These are phyloP conservation scores for Neurospora sublineolata DNA, from an alignment of 495 filamentous ascomycete genomes.

Conservation along the genomic window DNA sequence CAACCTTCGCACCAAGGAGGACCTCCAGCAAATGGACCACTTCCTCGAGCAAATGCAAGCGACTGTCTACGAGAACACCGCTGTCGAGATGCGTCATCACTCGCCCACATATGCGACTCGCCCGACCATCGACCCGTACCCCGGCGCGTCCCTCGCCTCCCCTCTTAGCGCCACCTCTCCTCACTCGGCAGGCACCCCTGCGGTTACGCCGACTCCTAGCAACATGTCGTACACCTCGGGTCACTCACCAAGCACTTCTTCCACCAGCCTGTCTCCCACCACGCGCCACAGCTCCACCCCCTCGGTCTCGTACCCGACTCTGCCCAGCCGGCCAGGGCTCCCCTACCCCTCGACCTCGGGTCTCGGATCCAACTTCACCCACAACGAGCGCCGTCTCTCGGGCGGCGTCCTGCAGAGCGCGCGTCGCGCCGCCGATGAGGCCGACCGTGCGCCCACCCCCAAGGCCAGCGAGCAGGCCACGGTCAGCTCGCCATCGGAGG, in stretches of 20 bases:
- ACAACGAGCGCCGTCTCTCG: slow-evolving; percentile 70
- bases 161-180: slow-evolving; percentile 49
- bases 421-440: slow-evolving; percentile 24
- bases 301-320: slow-evolving; percentile 67
- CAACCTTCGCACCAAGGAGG: slow-evolving; percentile 82
- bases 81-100: slow-evolving; percentile 53
- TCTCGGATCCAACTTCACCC: slow-evolving; percentile 70
- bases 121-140: slow-evolving; percentile 31
- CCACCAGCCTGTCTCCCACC: slow-evolving; percentile 51
- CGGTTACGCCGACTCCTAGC: slow-evolving; percentile 83
- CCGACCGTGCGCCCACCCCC: slow-evolving; percentile 39
- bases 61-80: slow-evolving; percentile 82
- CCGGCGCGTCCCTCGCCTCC: slow-evolving; percentile 48
- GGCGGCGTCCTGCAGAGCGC: slow-evolving; percentile 74
- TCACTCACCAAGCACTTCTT: slow-evolving; percentile 67
- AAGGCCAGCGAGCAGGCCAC: slow-evolving; percentile 30
- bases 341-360: slow-evolving; percentile 63
- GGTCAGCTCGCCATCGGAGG: slow-evolving; percentile 34
- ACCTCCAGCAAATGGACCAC: slow-evolving; percentile 81
- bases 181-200: slow-evolving; percentile 56
- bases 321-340: slow-evolving; percentile 42
- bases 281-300: slow-evolving; percentile 46
- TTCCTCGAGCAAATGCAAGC: slow-evolving; percentile 90
- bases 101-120: slow-evolving; percentile 53
- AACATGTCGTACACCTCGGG: slow-evolving; percentile 72